Percentiles rank a stretch among this genome's conserved stretches.
phyloP scores from a whole-genome alignment of 768 basidiomycete genomes.

The Holtermannia corniformis region DNA sequence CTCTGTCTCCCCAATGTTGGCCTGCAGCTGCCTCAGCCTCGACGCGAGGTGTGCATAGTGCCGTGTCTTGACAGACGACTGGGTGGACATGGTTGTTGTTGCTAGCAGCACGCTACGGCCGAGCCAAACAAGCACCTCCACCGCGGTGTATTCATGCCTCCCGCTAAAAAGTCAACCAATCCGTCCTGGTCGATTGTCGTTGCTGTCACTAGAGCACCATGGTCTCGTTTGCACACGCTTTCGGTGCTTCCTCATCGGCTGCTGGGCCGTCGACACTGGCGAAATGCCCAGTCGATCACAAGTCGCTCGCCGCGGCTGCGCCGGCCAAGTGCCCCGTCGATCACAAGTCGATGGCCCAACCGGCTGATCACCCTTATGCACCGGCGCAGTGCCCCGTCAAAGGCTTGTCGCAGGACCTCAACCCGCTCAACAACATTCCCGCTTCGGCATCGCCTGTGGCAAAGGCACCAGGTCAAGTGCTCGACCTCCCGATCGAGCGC shows the following conservation, averaged over 20 bases:
- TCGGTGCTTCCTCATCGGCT: background rate
- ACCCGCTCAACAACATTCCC: conserved; percentile 81
- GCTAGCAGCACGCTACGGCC: background rate
- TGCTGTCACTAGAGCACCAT: background rate
- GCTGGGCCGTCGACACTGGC: conserved; percentile 5
- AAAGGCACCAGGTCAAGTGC: conserved; percentile 55
- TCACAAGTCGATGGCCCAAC: conserved; percentile 1
- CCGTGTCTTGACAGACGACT: conserved; percentile 52
- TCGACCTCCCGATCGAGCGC: conserved; percentile 61
- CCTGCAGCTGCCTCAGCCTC: conserved; percentile 58
- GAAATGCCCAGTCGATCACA: conserved; percentile 25
- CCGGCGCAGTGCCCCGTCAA: conserved; percentile 43
- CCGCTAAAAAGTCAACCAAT: background rate
- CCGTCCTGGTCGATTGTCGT: background rate
- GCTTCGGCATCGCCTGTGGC: conserved; percentile 47
- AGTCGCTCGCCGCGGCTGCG: background rate
- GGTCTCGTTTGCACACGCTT: background rate
- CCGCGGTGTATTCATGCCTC: background rate
- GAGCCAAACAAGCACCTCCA: background rate
- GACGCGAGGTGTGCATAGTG: conserved; percentile 68
- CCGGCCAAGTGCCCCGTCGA: conserved; percentile 29
- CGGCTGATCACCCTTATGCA: conserved; percentile 4
- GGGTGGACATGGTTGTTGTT: conserved; percentile 5
- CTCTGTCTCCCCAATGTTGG: conserved; percentile 61
- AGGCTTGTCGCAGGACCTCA: conserved; percentile 44